Conservation (phyloP, 2,329 filamentous ascomycete species). For the Dactylellina cionopaga region DNA sequence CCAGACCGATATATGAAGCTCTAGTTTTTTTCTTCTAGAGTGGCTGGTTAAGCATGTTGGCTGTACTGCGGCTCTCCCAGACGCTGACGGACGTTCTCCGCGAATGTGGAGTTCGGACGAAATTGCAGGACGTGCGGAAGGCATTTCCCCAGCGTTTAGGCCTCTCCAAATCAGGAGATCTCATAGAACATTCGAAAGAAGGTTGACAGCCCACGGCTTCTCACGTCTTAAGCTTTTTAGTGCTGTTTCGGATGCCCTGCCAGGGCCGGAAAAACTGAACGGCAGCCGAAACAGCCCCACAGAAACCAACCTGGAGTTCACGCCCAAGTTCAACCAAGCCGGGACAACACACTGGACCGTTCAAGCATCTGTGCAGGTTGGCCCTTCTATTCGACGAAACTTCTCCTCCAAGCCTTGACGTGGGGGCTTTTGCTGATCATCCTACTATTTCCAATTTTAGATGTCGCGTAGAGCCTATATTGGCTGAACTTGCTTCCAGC, state of each 20-base stretch:
- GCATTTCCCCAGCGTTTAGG: constrained; percentile 9
- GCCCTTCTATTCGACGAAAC: background rate
- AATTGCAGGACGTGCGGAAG: constrained; percentile 26
- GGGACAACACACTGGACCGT: constrained; percentile 25
- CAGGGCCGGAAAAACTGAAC: constrained; percentile 49
- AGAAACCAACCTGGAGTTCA: constrained; percentile 3
- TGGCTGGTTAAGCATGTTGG: constrained; percentile 17
- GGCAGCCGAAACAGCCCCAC: constrained; percentile 46
- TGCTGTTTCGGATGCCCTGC: constrained; percentile 47
- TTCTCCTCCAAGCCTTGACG: background rate
- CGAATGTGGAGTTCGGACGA: constrained; percentile 40
- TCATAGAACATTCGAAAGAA: constrained; percentile 46
- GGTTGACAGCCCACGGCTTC: background rate
- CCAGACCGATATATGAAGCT: background rate
- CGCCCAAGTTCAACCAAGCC: constrained; percentile 42
- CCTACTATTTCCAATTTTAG: constrained; percentile 22
- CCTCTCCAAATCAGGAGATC: constrained; percentile 52
- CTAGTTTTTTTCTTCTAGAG: too few species aligned
- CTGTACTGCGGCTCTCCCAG: background rate
- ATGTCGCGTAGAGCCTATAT: background rate
- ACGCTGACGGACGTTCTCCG: constrained; percentile 19
- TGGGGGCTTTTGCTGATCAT: constrained; percentile 17
- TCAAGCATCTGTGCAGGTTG: background rate
- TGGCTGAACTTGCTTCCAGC: constrained; percentile 2
- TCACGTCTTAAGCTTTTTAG: constrained; percentile 39